Percentiles rank a stretch among this genome's conserved stretches.
Conservation (phyloP, 2,329 filamentous ascomycete genomes). For the Coniochaeta pulveracea region DNA sequence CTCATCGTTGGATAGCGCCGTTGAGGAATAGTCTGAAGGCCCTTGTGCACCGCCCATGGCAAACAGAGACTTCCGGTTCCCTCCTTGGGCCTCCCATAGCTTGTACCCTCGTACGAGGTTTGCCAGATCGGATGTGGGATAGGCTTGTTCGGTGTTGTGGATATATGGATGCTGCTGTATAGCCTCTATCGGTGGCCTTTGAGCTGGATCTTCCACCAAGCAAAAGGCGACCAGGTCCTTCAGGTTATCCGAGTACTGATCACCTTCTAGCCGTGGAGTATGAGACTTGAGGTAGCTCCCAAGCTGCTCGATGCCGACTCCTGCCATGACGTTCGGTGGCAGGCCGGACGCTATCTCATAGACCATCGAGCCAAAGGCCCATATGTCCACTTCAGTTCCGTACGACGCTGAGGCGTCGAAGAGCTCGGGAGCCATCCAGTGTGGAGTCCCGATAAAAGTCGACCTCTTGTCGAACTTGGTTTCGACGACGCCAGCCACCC, state of each 20-base stretch:
- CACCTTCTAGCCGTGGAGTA: conserved; percentile 59
- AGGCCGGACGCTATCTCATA: conserved; percentile 72
- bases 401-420: conserved; percentile 54
- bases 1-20: conserved; percentile 41
- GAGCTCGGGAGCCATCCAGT: conserved; percentile 81
- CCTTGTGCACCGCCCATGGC: conserved; percentile 46
- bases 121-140: conserved; percentile 53
- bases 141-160: conserved; percentile 45
- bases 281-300: conserved; percentile 48
- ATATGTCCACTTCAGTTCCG: conserved; percentile 67
- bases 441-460: conserved; percentile 71
- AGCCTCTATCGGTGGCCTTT: conserved; percentile 57
- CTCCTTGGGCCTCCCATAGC: conserved; percentile 64
- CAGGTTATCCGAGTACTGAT: conserved; percentile 57
- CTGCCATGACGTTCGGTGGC: conserved; percentile 56
- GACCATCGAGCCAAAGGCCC: conserved; percentile 74
- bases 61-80: conserved; percentile 56
- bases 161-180: conserved; percentile 63
- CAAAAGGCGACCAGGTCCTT: conserved; percentile 64
- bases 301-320: conserved; percentile 37
- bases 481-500: conserved; percentile 69
- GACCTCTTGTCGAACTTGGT: conserved; percentile 65
- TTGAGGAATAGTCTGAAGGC: conserved; percentile 29
- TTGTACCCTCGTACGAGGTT: conserved; percentile 62
- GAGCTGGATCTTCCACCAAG: conserved; percentile 54